A percentile compares a stretch with the other conserved stretches of the same genome.
Conservation (phyloP, 2,329 filamentous ascomycete genomes). For the Colletotrichum plurivorum region DNA sequence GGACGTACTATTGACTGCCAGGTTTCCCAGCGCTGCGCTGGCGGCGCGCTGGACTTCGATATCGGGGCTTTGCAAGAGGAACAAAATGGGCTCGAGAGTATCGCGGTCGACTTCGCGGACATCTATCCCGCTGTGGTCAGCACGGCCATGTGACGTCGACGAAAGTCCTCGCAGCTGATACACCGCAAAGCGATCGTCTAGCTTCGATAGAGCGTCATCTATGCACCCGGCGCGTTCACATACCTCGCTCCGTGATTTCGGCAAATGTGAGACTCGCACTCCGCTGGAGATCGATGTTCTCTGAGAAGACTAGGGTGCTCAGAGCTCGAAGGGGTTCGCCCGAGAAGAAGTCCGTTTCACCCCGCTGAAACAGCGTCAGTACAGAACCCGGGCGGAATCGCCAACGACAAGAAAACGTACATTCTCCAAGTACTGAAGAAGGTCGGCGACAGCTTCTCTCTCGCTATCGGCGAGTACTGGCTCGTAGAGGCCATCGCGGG, state of each 20-base stretch:
- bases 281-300: constrained; percentile 97
- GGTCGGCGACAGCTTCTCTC: constrained; percentile 94
- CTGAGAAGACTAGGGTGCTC: constrained; percentile 96
- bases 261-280: constrained; percentile 99
- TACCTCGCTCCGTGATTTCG: constrained; percentile 98
- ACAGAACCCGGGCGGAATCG: background rate
- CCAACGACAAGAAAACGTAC: constrained; percentile 66
- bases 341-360: constrained; percentile 98
- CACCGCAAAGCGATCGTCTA: background rate
- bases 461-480: constrained; percentile 94
- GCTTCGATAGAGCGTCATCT: background rate
- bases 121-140: constrained; percentile 72
- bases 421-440: constrained; percentile 96
- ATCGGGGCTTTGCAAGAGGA: constrained; percentile 93
- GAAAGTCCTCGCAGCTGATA: constrained; percentile 1
- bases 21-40: constrained; percentile 94
- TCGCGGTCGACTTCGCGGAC: constrained; percentile 95
- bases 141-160: constrained; percentile 12
- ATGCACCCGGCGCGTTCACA: constrained; percentile 45
- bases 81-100: constrained; percentile 95
- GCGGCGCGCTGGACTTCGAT: constrained; percentile 98
- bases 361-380: constrained; percentile 74
- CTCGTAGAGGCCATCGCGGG: constrained; percentile 86
- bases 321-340: constrained; percentile 94
- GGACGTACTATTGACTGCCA: constrained; percentile 93